Evolutionary conservation across 202 grass and related monocot genomes (phyloP).

Genomic region (Bolboschoenoplectus hybrid): DNA sequence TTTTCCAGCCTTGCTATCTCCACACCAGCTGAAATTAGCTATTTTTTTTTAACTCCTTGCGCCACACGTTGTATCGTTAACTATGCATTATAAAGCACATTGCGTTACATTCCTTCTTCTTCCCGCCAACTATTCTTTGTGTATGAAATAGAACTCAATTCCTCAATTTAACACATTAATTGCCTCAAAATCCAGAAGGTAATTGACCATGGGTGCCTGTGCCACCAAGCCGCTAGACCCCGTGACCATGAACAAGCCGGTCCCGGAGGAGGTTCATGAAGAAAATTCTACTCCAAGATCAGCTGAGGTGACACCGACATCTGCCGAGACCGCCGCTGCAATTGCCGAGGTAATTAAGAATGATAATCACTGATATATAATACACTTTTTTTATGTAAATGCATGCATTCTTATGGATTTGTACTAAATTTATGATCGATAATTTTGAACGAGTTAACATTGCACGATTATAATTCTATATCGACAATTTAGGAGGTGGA

Average conservation of each 20-base stretch:
- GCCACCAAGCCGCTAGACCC: not conserved
- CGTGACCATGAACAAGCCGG: not conserved
- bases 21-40: conserved; percentile 6
- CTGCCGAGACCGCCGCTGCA: not conserved
- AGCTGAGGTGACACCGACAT: not conserved
- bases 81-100: not conserved
- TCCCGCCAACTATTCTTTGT: not conserved
- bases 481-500: not conserved
- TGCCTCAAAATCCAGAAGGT: not conserved
- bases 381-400: not conserved
- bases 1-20: not conserved
- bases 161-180: not conserved
- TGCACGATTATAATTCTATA: not conserved
- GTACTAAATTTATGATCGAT: not conserved
- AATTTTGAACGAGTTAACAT: not conserved
- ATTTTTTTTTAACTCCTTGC: not conserved
- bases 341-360: not conserved
- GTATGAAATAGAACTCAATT: not conserved
- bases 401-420: not conserved
- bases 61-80: not conserved
- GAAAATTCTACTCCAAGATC: not conserved
- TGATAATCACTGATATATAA: not conserved
- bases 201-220: conserved; percentile 27
- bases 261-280: not conserved
- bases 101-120: not conserved